A percentile compares a stretch with the other conserved stretches of the same genome.
Evolutionary conservation across 768 basidiomycete genomes (phyloP).

Genomic region (Coprinopsis marcescibilis): DNA sequence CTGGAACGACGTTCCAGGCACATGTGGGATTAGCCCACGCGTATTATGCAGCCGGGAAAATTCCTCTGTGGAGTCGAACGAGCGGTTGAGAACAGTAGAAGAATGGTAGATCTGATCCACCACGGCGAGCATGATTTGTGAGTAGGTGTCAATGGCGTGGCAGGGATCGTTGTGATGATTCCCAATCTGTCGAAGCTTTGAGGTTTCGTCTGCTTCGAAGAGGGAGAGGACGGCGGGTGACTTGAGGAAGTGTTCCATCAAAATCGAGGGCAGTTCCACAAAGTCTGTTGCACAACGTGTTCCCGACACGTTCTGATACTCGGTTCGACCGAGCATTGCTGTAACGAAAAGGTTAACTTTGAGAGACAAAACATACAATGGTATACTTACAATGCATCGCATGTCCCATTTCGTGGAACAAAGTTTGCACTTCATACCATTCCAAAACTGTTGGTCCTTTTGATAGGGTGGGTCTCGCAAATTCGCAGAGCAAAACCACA

Average conservation of each 20-base stretch:
- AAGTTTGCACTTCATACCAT: conserved; percentile 91
- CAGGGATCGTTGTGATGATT: conserved; percentile 74
- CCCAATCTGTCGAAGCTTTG: conserved; percentile 41
- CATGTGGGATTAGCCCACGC: conserved; percentile 78
- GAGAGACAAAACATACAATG: not conserved
- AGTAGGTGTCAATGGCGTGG: conserved; percentile 81
- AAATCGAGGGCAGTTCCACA: conserved; percentile 94
- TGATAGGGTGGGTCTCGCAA: conserved; percentile 55
- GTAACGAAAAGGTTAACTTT: not conserved
- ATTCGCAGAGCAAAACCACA: conserved; percentile 89
- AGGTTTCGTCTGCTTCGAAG: conserved; percentile 52
- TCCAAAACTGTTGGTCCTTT: conserved; percentile 68
- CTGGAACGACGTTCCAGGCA: conserved; percentile 85
- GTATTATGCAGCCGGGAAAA: conserved; percentile 57
- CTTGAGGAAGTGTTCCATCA: conserved; percentile 97
- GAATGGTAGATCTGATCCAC: conserved; percentile 93
- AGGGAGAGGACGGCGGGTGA: conserved; percentile 80
- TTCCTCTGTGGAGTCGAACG: conserved; percentile 71
- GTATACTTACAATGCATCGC: conserved; percentile 91
- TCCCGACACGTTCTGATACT: conserved; percentile 96
- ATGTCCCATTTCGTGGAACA: conserved; percentile 99
- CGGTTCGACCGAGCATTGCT: conserved; percentile 98
- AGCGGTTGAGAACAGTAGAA: conserved; percentile 39
- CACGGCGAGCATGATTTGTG: conserved; percentile 83
- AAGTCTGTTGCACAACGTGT: conserved; percentile 98